phyloP scores from a whole-genome alignment of 2,329 filamentous ascomycete species.

The Phialophora tarda region DNA sequence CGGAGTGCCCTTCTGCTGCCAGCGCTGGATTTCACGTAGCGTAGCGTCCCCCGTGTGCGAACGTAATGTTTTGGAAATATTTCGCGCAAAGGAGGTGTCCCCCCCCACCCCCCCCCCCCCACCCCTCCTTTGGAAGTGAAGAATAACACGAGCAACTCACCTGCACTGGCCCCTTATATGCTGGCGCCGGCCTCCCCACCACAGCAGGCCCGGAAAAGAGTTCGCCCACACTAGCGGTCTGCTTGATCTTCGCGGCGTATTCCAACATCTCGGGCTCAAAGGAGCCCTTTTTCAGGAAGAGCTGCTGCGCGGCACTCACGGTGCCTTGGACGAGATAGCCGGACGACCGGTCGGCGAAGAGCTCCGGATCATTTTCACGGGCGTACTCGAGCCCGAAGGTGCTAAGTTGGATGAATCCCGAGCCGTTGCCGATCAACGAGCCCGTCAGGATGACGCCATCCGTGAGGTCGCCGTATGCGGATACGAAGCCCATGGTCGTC shows the following conservation, averaged over 20 bases:
- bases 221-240: neutral
- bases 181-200: neutral
- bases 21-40: neutral
- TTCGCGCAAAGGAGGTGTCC: too few species aligned
- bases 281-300: neutral
- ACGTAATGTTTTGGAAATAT: too few species aligned
- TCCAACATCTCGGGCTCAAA: conserved; percentile 5
- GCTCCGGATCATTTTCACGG: neutral
- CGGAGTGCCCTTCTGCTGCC: too few species aligned
- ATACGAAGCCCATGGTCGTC: neutral
- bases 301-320: neutral
- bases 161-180: neutral
- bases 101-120: too few species aligned
- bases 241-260: neutral
- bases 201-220: neutral
- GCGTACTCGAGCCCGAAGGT: conserved; percentile 2
- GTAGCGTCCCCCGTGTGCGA: too few species aligned
- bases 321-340: conserved; percentile 5
- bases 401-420: neutral
- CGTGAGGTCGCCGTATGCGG: neutral
- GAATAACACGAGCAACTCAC: neutral
- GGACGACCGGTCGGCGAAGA: neutral
- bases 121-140: too few species aligned
- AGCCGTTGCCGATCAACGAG: neutral
- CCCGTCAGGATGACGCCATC: conserved; percentile 2